Conservation (phyloP, 305 asterid genomes). For the Plantago coronopus region DNA sequence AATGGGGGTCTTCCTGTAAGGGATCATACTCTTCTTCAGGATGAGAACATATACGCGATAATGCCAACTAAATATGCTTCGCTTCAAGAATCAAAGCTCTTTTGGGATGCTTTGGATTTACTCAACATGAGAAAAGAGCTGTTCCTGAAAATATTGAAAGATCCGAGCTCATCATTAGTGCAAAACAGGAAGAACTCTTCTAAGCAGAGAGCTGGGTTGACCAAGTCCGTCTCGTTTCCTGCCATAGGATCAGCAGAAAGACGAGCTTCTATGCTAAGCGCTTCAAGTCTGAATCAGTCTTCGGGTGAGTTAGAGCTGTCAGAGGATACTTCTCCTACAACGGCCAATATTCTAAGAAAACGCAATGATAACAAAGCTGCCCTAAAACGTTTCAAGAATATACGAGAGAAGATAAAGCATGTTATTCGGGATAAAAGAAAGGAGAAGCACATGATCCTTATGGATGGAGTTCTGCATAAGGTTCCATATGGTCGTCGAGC, state of each 20-base stretch:
- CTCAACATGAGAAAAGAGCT: constrained; percentile 63
- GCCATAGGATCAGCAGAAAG: constrained; percentile 22
- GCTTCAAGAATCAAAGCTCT: constrained; percentile 60
- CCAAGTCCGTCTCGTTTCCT: constrained; percentile 62
- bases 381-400: constrained; percentile 55
- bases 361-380: constrained; percentile 36
- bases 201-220: constrained; percentile 32
- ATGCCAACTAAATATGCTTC: constrained; percentile 42
- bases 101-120: constrained; percentile 58
- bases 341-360: constrained; percentile 28
- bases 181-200: constrained; percentile 37
- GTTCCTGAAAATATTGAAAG: constrained; percentile 60
- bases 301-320: constrained; percentile 16
- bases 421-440: constrained; percentile 60
- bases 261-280: constrained; percentile 10
- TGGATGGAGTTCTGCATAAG: constrained; percentile 72
- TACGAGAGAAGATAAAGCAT: constrained; percentile 49
- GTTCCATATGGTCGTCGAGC: constrained; percentile 50
- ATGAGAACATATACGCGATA: constrained; percentile 37
- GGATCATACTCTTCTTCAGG: constrained; percentile 47
- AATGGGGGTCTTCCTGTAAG: constrained; percentile 32
- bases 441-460: constrained; percentile 62
- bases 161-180: constrained; percentile 57
- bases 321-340: constrained; percentile 24
- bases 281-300: background rate